Evolutionary conservation across 2,329 filamentous ascomycete genomes (phyloP).

Genomic region (Penicillium hordei): DNA sequence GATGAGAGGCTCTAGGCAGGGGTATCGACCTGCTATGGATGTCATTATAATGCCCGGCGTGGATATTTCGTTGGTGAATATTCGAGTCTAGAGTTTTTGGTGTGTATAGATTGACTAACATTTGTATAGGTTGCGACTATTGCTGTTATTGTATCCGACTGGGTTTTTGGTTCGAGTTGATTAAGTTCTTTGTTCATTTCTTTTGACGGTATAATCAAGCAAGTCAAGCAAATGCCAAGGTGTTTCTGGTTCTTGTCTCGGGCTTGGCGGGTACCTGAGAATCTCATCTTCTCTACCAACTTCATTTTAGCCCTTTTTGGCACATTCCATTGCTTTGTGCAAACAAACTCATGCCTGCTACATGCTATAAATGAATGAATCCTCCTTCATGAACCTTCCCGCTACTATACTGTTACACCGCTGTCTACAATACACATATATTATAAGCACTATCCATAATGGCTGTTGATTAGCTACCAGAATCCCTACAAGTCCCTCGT

Average conservation of each 20-base stretch:
- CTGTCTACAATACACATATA: too few species aligned
- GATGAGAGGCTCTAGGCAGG: slow-evolving; percentile 4
- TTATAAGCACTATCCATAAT: too few species aligned
- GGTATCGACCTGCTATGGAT: slow-evolving; percentile 28
- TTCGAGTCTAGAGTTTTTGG: neutral
- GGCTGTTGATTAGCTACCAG: too few species aligned
- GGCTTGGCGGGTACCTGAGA: slow-evolving; percentile 1
- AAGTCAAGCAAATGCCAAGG: slow-evolving; percentile 8
- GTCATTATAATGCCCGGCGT: slow-evolving; percentile 25
- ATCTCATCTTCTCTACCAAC: neutral
- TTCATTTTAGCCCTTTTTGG: neutral
- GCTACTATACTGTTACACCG: too few species aligned
- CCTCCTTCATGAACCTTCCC: neutral
- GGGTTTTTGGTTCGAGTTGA: slow-evolving; percentile 20
- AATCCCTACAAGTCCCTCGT: too few species aligned
- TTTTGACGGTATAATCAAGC: neutral
- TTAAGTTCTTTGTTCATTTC: neutral
- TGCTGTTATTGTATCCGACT: slow-evolving; percentile 24
- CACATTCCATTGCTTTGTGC: neutral
- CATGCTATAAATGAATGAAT: neutral
- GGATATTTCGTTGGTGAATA: slow-evolving; percentile 27
- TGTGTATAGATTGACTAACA: neutral
- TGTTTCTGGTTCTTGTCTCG: neutral
- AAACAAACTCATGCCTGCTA: neutral
- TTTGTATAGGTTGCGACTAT: slow-evolving; percentile 18